Evolutionary conservation across 179 eudicot genomes (phyloP).

Genomic region (Pouteria campechiana): DNA sequence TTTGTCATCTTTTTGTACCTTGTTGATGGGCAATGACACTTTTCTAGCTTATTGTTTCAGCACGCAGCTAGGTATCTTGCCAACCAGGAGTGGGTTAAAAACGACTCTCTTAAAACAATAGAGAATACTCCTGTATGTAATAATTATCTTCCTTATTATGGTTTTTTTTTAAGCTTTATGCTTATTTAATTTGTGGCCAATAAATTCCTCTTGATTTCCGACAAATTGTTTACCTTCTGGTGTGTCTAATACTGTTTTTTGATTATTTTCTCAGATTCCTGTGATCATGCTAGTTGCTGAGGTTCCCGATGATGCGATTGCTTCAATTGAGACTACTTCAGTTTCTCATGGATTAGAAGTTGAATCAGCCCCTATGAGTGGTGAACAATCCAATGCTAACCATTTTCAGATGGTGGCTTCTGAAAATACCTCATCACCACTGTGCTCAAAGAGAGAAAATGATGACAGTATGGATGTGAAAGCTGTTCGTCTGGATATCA

Average conservation of each 20-base stretch:
- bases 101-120: slow-evolving; percentile 89
- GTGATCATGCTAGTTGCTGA: slow-evolving; percentile 98
- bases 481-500: slow-evolving; percentile 84
- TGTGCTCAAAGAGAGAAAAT: slow-evolving; percentile 22
- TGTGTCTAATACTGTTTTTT: slow-evolving; percentile 1
- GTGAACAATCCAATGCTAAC: slow-evolving; percentile 21
- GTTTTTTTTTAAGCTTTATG: not conserved
- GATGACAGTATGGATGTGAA: slow-evolving; percentile 27
- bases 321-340: slow-evolving; percentile 31
- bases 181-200: not conserved
- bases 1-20: not conserved
- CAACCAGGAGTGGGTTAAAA: slow-evolving; percentile 97
- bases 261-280: slow-evolving; percentile 66
- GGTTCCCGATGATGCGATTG: slow-evolving; percentile 68
- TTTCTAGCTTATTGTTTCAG: slow-evolving; percentile 28
- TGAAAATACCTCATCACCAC: slow-evolving; percentile 26
- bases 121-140: slow-evolving; percentile 81
- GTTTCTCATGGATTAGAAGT: slow-evolving; percentile 25
- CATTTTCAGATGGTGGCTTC: slow-evolving; percentile 22
- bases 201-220: not conserved
- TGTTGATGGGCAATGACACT: slow-evolving; percentile 4
- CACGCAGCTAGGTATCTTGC: slow-evolving; percentile 98
- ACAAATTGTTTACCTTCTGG: slow-evolving; percentile 4
- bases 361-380: slow-evolving; percentile 28
- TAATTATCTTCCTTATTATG: slow-evolving; percentile 1